Percentiles rank a stretch among this genome's conserved stretches.
Evolutionary conservation across 352 stramenopile genomes (phyloP).

Genomic region (Pythium angustatum): DNA sequence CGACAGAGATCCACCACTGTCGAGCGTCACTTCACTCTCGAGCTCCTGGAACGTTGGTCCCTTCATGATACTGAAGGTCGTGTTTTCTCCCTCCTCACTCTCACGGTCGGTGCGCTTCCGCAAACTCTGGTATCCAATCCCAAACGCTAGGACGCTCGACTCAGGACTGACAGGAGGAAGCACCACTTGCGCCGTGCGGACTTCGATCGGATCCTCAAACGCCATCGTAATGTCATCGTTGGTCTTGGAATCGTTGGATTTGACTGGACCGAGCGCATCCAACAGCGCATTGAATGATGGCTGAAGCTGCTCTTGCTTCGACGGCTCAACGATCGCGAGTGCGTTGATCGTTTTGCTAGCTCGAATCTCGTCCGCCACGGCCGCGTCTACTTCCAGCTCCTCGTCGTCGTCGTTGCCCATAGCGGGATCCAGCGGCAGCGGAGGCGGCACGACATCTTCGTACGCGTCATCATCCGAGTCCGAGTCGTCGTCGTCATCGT

Average conservation of each 20-base stretch:
- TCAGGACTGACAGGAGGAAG: conserved; percentile 8
- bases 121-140: conserved; percentile 63
- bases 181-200: conserved; percentile 3
- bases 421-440: conserved; percentile 2
- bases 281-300: too few species aligned
- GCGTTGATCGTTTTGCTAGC: conserved; percentile 12
- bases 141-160: conserved; percentile 40
- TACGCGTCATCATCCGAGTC: conserved; percentile 21
- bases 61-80: conserved; percentile 30
- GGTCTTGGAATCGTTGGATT: conserved; percentile 14
- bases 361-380: conserved; percentile 23
- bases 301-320: too few species aligned
- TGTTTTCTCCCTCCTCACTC: background rate
- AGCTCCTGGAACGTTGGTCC: conserved; percentile 39
- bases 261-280: too few species aligned
- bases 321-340: background rate
- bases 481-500: conserved; percentile 5
- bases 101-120: conserved; percentile 30
- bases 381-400: conserved; percentile 30
- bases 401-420: conserved; percentile 18
- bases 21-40: conserved; percentile 28
- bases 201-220: conserved; percentile 8
- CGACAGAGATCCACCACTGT: conserved; percentile 18
- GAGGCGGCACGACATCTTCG: conserved; percentile 2
- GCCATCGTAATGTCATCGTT: conserved; percentile 19